Conservation (phyloP, 495 filamentous ascomycete genomes). For the Peziza echinospora region DNA sequence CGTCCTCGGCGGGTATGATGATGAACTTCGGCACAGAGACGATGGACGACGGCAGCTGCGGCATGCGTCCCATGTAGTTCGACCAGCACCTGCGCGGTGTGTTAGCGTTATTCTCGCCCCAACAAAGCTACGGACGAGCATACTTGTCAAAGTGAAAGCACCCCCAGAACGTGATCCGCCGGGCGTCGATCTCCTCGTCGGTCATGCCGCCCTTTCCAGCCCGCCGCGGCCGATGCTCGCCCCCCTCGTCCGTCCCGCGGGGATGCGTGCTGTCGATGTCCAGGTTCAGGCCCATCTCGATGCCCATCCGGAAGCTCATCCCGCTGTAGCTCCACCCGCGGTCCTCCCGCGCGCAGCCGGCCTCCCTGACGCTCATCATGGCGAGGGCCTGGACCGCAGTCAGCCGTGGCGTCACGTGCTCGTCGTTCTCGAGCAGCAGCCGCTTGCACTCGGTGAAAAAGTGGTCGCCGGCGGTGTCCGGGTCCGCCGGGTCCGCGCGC, state of each 20-base stretch:
- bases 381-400: conserved; percentile 91
- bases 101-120: no score
- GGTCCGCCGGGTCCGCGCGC: conserved; percentile 44
- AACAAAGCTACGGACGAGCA: conserved; percentile 5
- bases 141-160: conserved; percentile 93
- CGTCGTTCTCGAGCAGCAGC: conserved; percentile 71
- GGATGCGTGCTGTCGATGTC: conserved; percentile 27
- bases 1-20: conserved; percentile 75
- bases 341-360: conserved; percentile 81
- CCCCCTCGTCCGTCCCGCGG: conserved; percentile 10
- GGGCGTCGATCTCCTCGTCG: conserved; percentile 71
- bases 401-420: conserved; percentile 72
- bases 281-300: conserved; percentile 82
- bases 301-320: conserved; percentile 97
- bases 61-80: conserved; percentile 85
- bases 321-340: conserved; percentile 97
- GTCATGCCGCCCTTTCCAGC: conserved; percentile 31
- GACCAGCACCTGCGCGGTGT: conserved; percentile 57
- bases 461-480: conserved; percentile 79
- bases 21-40: conserved; percentile 75
- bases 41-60: conserved; percentile 56
- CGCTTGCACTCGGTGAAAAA: conserved; percentile 93
- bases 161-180: conserved; percentile 93
- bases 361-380: conserved; percentile 91
- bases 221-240: background rate